Evolutionary conservation across 2,329 filamentous ascomycete species (phyloP), one percentile per base, ranked within the genome.

Genomic region (Dactylellina parvicollis): DNA sequence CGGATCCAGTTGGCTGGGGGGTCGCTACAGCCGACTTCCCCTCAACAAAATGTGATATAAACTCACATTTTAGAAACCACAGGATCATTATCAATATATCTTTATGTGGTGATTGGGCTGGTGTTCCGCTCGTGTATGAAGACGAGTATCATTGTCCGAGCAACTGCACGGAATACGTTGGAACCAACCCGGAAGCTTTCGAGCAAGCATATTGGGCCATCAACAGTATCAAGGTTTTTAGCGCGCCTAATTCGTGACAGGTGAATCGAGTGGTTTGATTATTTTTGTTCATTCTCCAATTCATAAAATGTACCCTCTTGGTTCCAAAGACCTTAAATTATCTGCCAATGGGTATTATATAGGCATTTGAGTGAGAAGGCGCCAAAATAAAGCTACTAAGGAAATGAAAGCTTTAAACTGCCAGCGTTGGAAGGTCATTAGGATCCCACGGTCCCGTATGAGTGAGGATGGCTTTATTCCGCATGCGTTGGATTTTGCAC

Each of bases 91-190:
- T 95, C 80, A 88, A 94, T 81, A 95, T 89, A 0, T 90, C 90
- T 4, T 92, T 96, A 80, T 97, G 93, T 80, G 93, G 93, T 18
- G 87, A 90, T 78, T 96, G 92, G 92, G 92, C 92, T 5, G 91
- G 91, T 22, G 79, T 82, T 42, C 87, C 88, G 32, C 96, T 90
- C 89, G 78, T 78, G 52, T 78, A 80, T 18, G 66, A 42, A 9
- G 78, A 69, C 30, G 84, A 88, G 71, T 74, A 81, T 3, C 84
- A 85, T 44, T 93, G 90, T 80, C 81, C 84, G 0, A 81, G 84
- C 40, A 83, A 87, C 76, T 96, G 93, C 83, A 79, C 88, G 26
- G 86, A 87, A 22, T 96, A 87, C 79, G 92, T 96, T 20, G 83
- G 84, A 61, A 83, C 85, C 76, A 90, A 93, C 80, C 90, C 92